A percentile compares a stretch with the other conserved stretches of the same genome.
Evolutionary conservation across 306 rosid genomes (phyloP).

Genomic region (Arachis hypogaea): DNA sequence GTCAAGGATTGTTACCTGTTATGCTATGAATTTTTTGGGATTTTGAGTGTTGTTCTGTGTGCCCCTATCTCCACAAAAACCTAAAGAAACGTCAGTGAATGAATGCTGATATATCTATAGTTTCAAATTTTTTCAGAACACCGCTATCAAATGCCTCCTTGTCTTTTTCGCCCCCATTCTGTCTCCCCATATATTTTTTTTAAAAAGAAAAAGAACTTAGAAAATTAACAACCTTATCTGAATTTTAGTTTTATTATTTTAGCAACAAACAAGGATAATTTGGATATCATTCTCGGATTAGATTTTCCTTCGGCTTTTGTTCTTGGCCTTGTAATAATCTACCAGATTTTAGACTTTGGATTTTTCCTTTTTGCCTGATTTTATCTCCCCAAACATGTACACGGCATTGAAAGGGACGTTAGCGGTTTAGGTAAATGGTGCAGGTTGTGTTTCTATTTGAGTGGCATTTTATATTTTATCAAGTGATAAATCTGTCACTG

Average conservation of each 20-base stretch:
- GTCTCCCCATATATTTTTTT: neutral
- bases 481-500: no score
- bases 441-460: no score
- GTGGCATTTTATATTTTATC: no score
- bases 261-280: neutral
- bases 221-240: neutral
- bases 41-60: neutral
- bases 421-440: neutral
- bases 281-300: neutral
- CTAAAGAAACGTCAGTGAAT: constrained; percentile 1
- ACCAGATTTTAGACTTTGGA: neutral
- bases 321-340: neutral
- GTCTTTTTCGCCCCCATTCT: neutral
- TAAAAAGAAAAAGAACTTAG: neutral
- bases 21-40: neutral
- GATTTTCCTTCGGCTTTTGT: neutral
- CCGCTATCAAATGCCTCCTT: constrained; percentile 28
- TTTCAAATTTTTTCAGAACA: constrained; percentile 10
- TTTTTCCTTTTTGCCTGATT: neutral
- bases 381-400: neutral
- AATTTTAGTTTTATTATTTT: neutral
- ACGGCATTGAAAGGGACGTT: neutral
- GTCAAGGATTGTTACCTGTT: constrained; percentile 16
- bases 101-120: neutral
- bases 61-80: constrained; percentile 4